Evolutionary conservation across 1,284 basidiomycete species (phyloP).

Genomic region (Sporisorium graminicola): DNA sequence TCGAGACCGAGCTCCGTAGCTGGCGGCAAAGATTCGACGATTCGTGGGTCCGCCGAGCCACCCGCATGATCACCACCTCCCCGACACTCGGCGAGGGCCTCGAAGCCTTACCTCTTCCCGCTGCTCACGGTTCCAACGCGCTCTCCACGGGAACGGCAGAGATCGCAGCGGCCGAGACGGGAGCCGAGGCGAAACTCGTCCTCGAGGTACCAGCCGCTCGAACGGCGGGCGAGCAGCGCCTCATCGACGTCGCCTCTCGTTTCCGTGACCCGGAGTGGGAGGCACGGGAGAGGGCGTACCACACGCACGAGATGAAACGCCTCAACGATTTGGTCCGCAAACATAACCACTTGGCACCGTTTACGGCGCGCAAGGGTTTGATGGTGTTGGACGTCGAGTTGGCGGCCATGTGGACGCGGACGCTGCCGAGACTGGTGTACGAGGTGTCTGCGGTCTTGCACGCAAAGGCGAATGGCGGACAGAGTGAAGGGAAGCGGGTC

Average conservation of each 20-base stretch:
- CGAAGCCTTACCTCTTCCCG: slow-evolving; percentile 64
- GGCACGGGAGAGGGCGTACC: slow-evolving; percentile 73
- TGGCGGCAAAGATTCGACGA: slow-evolving; percentile 77
- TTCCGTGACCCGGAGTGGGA: slow-evolving; percentile 83
- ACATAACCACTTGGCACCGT: slow-evolving; percentile 61
- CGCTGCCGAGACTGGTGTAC: slow-evolving; percentile 16
- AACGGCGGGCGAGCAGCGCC: slow-evolving; percentile 7
- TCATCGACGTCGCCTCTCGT: slow-evolving; percentile 67
- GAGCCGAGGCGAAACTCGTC: not conserved
- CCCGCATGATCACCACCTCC: slow-evolving; percentile 73
- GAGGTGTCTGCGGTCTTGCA: slow-evolving; percentile 12
- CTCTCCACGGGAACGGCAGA: not conserved
- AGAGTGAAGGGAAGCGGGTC: not conserved
- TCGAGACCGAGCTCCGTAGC: slow-evolving; percentile 75
- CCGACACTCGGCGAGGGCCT: slow-evolving; percentile 70
- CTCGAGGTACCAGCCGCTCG: slow-evolving; percentile 6
- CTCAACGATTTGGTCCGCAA: slow-evolving; percentile 57
- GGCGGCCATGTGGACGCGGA: slow-evolving; percentile 19
- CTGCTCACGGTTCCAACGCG: not conserved
- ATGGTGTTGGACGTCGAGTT: slow-evolving; percentile 43
- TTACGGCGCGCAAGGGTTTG: slow-evolving; percentile 54
- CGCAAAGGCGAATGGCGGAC: not conserved
- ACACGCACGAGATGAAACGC: slow-evolving; percentile 42
- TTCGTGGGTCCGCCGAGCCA: slow-evolving; percentile 78
- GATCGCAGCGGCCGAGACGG: not conserved